phyloP scores from a whole-genome alignment of 2,329 filamentous ascomycete genomes.

The Fusarium graminum region DNA sequence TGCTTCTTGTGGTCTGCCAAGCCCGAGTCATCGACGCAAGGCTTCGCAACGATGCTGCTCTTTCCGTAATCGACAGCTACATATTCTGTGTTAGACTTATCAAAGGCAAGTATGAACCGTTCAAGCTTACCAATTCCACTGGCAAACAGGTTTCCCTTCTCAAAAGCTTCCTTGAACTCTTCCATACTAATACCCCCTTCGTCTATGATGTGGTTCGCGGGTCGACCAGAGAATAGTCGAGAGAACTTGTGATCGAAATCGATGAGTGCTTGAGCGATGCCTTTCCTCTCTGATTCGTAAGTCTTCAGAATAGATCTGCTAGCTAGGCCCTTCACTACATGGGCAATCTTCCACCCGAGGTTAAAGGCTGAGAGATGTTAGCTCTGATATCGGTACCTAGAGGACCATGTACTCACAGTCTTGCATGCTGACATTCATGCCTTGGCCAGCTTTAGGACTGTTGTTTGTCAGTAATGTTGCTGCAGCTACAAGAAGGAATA shows the following conservation, averaged over 20 bases:
- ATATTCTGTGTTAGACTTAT: neutral
- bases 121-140: constrained; percentile 13
- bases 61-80: constrained; percentile 32
- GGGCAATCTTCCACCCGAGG: constrained; percentile 68
- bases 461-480: neutral
- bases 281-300: constrained; percentile 66
- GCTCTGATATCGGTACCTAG: fast-evolving
- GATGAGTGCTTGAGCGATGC: constrained; percentile 75
- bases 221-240: constrained; percentile 63
- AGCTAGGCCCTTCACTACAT: constrained; percentile 60
- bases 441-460: constrained; percentile 73
- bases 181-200: constrained; percentile 72
- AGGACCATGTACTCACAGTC: constrained; percentile 55
- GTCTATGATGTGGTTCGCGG: constrained; percentile 71
- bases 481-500: fast-evolving
- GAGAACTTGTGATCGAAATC: constrained; percentile 71
- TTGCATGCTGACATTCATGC: constrained; percentile 80
- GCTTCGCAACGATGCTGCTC: constrained; percentile 34
- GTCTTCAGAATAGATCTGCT: constrained; percentile 60
- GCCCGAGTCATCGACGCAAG: neutral
- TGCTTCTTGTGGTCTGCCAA: constrained; percentile 28
- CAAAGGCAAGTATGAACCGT: too few species aligned
- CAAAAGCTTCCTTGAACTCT: constrained; percentile 71
- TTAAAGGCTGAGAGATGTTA: constrained; percentile 52
- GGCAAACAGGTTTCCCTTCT: constrained; percentile 65